Conservation (phyloP, 2,329 filamentous ascomycete species). For the Cercospora beticola region DNA sequence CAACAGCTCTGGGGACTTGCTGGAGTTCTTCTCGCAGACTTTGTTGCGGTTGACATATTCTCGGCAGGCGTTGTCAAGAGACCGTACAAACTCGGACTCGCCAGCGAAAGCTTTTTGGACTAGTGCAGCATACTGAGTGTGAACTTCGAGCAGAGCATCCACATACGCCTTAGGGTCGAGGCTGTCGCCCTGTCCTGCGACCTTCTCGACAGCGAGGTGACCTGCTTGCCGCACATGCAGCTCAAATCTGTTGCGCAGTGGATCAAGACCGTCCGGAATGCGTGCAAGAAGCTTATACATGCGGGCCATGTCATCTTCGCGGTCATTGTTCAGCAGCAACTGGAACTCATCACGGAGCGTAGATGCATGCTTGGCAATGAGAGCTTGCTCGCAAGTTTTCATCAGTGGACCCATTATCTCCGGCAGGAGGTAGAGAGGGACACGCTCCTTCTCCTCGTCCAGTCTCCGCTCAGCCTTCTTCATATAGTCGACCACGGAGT, state of each 20-base stretch:
- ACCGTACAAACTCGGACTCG: conserved; percentile 94
- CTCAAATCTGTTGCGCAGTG: conserved; percentile 83
- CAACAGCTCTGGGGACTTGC: conserved; percentile 88
- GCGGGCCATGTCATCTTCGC: conserved; percentile 89
- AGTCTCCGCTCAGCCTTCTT: conserved; percentile 93
- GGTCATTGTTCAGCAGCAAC: conserved; percentile 85
- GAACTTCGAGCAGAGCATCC: conserved; percentile 88
- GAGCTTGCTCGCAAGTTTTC: conserved; percentile 80
- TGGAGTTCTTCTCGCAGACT: conserved; percentile 89
- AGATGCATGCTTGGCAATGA: conserved; percentile 83
- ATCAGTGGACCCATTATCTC: conserved; percentile 85
- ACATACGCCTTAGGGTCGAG: conserved; percentile 97
- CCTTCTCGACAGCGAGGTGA: conserved; percentile 83
- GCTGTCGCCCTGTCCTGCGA: conserved; percentile 81
- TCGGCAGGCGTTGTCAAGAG: conserved; percentile 92
- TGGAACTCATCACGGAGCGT: conserved; percentile 96
- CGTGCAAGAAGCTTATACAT: conserved; percentile 92
- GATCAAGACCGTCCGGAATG: conserved; percentile 88
- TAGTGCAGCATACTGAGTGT: conserved; percentile 86
- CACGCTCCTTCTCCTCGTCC: conserved; percentile 90
- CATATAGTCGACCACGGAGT: conserved; percentile 99
- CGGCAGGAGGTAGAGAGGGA: conserved; percentile 83
- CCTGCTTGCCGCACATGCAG: conserved; percentile 89
- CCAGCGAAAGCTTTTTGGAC: conserved; percentile 92
- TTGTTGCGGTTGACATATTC: conserved; percentile 98